Evolutionary conservation across 345 rosid genomes (phyloP).

Genomic region (Populus deltoides): DNA sequence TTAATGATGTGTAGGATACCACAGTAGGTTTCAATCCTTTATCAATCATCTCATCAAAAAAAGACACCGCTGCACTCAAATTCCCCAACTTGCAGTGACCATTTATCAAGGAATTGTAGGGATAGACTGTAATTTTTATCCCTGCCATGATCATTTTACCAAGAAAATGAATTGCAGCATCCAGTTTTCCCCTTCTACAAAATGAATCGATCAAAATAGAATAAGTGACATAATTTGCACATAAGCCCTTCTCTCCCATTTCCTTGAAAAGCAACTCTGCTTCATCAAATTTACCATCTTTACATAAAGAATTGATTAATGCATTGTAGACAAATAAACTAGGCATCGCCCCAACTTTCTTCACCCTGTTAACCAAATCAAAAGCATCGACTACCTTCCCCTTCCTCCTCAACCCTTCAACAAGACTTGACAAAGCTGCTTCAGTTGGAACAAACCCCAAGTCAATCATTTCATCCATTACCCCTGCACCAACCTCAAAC

Average conservation of each 20-base stretch:
- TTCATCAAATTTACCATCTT: conserved; percentile 49
- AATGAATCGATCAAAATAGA: conserved; percentile 73
- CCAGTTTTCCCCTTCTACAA: conserved; percentile 70
- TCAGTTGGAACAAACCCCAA: conserved; percentile 60
- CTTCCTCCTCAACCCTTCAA: conserved; percentile 68
- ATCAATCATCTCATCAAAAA: conserved; percentile 53
- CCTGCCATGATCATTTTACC: conserved; percentile 51
- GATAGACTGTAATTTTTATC: conserved; percentile 53
- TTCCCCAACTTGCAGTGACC: conserved; percentile 77
- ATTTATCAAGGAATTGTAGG: conserved; percentile 74
- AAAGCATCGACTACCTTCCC: conserved; percentile 56
- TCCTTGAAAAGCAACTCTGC: conserved; percentile 60
- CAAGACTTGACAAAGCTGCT: conserved; percentile 61
- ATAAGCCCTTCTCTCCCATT: conserved; percentile 47
- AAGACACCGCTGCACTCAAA: conserved; percentile 47
- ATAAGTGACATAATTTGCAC: conserved; percentile 62
- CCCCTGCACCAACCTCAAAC: conserved; percentile 46
- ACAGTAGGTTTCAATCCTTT: conserved; percentile 66
- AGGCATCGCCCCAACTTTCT: conserved; percentile 48
- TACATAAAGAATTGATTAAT: conserved; percentile 67
- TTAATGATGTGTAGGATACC: conserved; percentile 65
- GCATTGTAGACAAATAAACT: conserved; percentile 73
- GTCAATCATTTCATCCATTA: conserved; percentile 67
- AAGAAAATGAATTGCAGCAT: conserved; percentile 50
- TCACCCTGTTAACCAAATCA: conserved; percentile 50